Evolutionary conservation across 2,329 filamentous ascomycete species (phyloP).

Genomic region (Annulohypoxylon truncatum): DNA sequence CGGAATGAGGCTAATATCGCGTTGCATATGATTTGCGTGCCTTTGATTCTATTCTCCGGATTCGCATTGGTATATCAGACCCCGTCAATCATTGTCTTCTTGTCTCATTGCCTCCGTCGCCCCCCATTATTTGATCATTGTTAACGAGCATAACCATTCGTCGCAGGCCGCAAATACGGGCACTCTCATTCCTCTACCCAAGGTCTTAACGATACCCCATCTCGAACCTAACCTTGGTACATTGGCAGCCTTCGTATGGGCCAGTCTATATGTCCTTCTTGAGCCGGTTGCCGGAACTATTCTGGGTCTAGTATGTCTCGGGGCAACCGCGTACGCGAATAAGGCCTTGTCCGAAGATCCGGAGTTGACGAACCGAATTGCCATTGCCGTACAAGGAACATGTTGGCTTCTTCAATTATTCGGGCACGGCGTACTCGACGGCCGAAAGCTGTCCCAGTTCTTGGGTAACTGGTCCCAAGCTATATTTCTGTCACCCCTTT

Average conservation of each 20-base stretch:
- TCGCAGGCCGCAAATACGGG: constrained; percentile 70
- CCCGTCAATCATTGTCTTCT: constrained; percentile 14
- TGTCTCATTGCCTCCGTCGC: neutral
- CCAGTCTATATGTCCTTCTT: constrained; percentile 86
- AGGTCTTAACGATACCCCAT: constrained; percentile 75
- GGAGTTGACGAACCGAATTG: constrained; percentile 63
- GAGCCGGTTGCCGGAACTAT: constrained; percentile 91
- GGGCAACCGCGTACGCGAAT: constrained; percentile 79
- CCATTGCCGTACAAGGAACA: constrained; percentile 75
- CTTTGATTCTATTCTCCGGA: constrained; percentile 76
- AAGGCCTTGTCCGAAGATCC: constrained; percentile 72
- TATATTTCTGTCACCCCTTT: constrained; percentile 91
- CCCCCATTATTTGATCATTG: constrained; percentile 20
- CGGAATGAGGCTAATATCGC: constrained; percentile 79
- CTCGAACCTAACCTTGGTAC: constrained; percentile 75
- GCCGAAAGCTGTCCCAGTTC: constrained; percentile 78
- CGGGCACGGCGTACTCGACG: constrained; percentile 90
- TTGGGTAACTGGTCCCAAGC: constrained; percentile 94
- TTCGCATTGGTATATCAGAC: constrained; percentile 73
- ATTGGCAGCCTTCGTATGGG: constrained; percentile 74
- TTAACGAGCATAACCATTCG: constrained; percentile 35
- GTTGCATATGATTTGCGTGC: constrained; percentile 85
- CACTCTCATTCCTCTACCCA: constrained; percentile 72
- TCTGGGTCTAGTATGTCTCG: constrained; percentile 80
- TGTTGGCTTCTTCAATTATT: constrained; percentile 92